Evolutionary conservation across 306 rosid species (phyloP).

Genomic region (Rubus parviflorus): DNA sequence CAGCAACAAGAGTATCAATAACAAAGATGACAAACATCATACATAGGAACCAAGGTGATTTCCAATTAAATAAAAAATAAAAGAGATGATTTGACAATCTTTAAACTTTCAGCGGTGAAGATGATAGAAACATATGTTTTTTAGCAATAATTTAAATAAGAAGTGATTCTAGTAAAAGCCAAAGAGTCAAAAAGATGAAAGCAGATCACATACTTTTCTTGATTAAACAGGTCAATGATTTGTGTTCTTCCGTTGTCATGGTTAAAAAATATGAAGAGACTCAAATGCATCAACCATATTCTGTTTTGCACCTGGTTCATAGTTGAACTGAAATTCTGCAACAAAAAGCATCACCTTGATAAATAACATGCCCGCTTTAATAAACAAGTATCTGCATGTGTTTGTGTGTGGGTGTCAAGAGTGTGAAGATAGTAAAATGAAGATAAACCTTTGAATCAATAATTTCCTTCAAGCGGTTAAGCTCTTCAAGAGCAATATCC

Average conservation of each 20-base stretch:
- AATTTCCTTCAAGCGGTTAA: constrained; percentile 83
- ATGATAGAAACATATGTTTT: not conserved
- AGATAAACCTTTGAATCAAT: constrained; percentile 82
- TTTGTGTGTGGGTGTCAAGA: not conserved
- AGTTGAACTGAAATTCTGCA: constrained; percentile 83
- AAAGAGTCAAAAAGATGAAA: not conserved
- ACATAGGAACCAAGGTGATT: not conserved
- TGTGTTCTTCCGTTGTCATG: constrained; percentile 93
- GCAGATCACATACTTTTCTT: constrained; percentile 71
- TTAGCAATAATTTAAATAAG: not conserved
- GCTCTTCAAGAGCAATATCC: constrained; percentile 96
- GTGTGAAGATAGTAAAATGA: not conserved
- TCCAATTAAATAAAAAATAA: not conserved
- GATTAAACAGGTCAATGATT: constrained; percentile 88
- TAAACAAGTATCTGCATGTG: not conserved
- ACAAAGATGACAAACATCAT: not conserved
- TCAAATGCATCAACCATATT: constrained; percentile 98
- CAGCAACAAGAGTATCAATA: not conserved
- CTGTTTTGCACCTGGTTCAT: constrained; percentile 89
- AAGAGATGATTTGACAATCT: too few species aligned
- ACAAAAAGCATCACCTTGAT: not conserved
- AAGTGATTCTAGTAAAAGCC: not conserved
- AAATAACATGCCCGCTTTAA: not conserved
- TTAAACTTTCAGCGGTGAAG: too few species aligned
- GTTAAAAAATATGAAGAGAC: constrained; percentile 94